Conservation (phyloP, 2,329 filamentous ascomycete genomes). For the Cladophialophora chaetospira region DNA sequence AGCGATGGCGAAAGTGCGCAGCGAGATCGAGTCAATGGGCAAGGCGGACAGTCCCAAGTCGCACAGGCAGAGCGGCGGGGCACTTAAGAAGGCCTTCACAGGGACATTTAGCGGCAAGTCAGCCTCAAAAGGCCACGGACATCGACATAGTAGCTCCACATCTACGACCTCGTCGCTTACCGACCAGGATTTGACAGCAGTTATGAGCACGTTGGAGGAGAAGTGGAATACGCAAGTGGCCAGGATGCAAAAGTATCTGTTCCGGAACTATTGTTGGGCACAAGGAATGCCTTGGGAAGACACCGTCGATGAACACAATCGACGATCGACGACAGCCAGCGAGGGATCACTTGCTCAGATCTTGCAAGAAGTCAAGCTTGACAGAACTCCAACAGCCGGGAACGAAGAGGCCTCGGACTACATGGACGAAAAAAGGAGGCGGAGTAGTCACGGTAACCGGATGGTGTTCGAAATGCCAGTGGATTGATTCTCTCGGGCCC, state of each 20-base stretch:
- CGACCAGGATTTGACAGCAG: conserved; percentile 44
- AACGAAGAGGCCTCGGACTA: conserved; percentile 17
- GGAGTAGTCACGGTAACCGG: conserved; percentile 1
- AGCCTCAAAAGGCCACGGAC: conserved; percentile 23
- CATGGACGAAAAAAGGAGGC: conserved; percentile 28
- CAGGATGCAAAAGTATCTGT: conserved; percentile 47
- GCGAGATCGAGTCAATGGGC: conserved; percentile 56
- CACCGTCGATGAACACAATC: conserved; percentile 11
- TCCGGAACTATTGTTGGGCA: conserved; percentile 48
- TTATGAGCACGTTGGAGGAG: conserved; percentile 45
- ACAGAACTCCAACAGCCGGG: conserved; percentile 22
- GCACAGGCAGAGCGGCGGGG: conserved; percentile 40
- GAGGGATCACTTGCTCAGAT: conserved; percentile 28
- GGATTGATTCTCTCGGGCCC: conserved; percentile 21
- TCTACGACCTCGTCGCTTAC: conserved; percentile 31
- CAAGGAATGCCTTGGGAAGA: conserved; percentile 38
- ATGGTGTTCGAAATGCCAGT: conserved; percentile 28
- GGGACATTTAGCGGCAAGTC: conserved; percentile 41
- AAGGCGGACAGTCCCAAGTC: conserved; percentile 40
- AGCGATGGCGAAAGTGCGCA: conserved; percentile 61
- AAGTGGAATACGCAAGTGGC: conserved; percentile 50
- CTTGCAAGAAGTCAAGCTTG: conserved; percentile 29
- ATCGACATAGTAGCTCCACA: conserved; percentile 25
- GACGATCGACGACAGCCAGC: conserved; percentile 6
- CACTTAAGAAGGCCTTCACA: conserved; percentile 48